Evolutionary conservation across 176 grass and related monocot genomes (phyloP), one percentile per base, ranked within the genome.

Genomic region (Thalia dealbata): DNA sequence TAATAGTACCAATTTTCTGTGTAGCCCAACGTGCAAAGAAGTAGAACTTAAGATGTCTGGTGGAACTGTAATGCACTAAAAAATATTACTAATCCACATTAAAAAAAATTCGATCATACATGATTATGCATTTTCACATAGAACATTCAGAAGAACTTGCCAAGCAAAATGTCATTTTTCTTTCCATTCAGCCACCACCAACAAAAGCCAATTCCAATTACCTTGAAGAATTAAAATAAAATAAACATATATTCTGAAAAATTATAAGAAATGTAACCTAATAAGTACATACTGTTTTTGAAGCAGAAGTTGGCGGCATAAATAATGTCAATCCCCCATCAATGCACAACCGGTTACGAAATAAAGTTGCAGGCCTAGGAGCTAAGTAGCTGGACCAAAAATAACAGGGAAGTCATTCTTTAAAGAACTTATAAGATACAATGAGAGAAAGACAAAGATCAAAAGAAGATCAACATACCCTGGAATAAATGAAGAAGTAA

Each of bases 401-500:
- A 79, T 78, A 4, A 70, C 78, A 29, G 22, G 64, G 26, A 21
- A 28, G 80, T 75, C 24, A 51, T 18, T 62, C 3, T 73, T 73
- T 63, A 73, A 15, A 70, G 48, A 54, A 21, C 58, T 80, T 59
- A 11, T 2, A 79, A 28, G 66, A 75, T 1, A 19, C 30, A 77
- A 32, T 18, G 62, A 14, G 7, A 60, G 29, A 73, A 35, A 26
- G 27, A 5, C 19, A 74, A 59, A 42, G 52, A 56, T 0, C 75
- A 25, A 79, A 71, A 30, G 76, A 63, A 61, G 45, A 35, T 23
- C 51, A 83, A 71, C 46, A 70, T 90, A 92, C 89, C 93, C 87
- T 81, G 89, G 93, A 91, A 97, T 97, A 82, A 97, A 97, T 24
- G 93, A 97, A 58, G 93, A 97, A 26, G 93, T 92, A 80, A 97